Conservation (phyloP, 2,329 filamentous ascomycete species). For the Fusarium penzigii region DNA sequence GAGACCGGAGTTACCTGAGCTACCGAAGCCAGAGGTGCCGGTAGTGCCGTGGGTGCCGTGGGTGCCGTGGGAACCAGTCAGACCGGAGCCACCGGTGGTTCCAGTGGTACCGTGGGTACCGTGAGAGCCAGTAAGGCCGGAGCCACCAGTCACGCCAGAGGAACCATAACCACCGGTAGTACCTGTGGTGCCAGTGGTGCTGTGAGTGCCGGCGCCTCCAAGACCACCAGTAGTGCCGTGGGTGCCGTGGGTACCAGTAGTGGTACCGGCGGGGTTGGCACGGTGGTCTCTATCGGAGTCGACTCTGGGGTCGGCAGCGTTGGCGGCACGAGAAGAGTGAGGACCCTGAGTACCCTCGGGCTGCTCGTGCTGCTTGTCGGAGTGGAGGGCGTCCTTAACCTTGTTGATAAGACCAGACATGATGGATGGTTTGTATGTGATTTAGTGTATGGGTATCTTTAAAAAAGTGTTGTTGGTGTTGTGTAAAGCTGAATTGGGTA, state of each 20-base stretch:
- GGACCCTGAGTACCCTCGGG: constrained; percentile 33
- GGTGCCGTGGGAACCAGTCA: too few relatives aligned
- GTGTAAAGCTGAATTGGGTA: constrained; percentile 14
- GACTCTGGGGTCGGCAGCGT: constrained; percentile 52
- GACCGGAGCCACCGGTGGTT: constrained; percentile 8
- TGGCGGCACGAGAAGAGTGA: constrained; percentile 46
- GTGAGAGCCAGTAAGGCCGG: too few relatives aligned
- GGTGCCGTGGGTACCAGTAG: constrained; percentile 11
- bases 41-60: constrained; percentile 3
- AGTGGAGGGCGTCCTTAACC: constrained; percentile 56
- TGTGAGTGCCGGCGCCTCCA: constrained; percentile 1
- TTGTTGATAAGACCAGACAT: constrained; percentile 62
- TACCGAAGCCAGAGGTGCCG: constrained; percentile 7
- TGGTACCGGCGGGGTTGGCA: constrained; percentile 41
- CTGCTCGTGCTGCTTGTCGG: constrained; percentile 39
- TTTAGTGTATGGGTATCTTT: constrained; percentile 15
- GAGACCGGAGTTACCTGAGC: constrained; percentile 7
- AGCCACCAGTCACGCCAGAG: background rate
- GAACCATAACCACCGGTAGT: background rate
- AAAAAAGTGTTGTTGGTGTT: constrained; percentile 3
- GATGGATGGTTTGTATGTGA: constrained; percentile 28
- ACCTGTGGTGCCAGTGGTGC: background rate
- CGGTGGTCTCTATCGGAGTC: constrained; percentile 50
- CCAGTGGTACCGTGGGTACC: background rate
- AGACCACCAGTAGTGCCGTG: constrained; percentile 10